These are phyloP conservation scores for Botryotinia globosa DNA, from an alignment of 2,329 filamentous ascomycete species.

Conservation along the genomic window DNA sequence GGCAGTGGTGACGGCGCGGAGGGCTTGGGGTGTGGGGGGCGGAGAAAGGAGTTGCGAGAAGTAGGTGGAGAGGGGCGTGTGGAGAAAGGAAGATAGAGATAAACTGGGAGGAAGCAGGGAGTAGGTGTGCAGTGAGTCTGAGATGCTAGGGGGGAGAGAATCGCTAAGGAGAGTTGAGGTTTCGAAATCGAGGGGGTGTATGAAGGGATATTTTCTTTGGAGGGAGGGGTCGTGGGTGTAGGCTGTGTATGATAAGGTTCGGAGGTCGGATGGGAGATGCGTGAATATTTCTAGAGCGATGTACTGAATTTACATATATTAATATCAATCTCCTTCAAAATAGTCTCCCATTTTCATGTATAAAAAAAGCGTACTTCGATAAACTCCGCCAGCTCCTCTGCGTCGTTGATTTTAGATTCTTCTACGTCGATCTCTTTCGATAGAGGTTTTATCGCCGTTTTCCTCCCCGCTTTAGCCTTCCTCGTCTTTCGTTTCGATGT, in stretches of 20 bases:
- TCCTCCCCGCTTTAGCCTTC: conserved; percentile 22
- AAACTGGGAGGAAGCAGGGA: conserved; percentile 49
- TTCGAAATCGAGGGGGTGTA: conserved; percentile 44
- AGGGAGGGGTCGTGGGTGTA: conserved; percentile 51
- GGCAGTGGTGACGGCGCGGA: conserved; percentile 49
- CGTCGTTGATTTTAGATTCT: conserved; percentile 26
- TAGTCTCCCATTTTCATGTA: no score
- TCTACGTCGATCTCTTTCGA: neutral
- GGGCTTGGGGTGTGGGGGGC: conserved; percentile 61
- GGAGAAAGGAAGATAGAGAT: conserved; percentile 54
- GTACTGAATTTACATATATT: conserved; percentile 50
- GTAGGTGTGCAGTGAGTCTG: conserved; percentile 68
- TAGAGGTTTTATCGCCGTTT: conserved; percentile 30
- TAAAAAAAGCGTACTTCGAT: conserved; percentile 42
- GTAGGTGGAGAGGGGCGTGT: conserved; percentile 62
- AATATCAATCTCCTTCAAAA: neutral
- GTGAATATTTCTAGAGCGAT: conserved; percentile 68
- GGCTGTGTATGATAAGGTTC: conserved; percentile 57
- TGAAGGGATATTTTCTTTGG: conserved; percentile 51
- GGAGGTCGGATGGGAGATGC: conserved; percentile 59
- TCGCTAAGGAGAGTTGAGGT: conserved; percentile 44
- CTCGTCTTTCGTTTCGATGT: conserved; percentile 41
- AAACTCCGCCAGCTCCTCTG: conserved; percentile 73
- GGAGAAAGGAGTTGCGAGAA: conserved; percentile 54
- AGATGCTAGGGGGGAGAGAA: conserved; percentile 53